phyloP scores from a whole-genome alignment of 1,284 basidiomycete genomes.

The Moesziomyces sp. region DNA sequence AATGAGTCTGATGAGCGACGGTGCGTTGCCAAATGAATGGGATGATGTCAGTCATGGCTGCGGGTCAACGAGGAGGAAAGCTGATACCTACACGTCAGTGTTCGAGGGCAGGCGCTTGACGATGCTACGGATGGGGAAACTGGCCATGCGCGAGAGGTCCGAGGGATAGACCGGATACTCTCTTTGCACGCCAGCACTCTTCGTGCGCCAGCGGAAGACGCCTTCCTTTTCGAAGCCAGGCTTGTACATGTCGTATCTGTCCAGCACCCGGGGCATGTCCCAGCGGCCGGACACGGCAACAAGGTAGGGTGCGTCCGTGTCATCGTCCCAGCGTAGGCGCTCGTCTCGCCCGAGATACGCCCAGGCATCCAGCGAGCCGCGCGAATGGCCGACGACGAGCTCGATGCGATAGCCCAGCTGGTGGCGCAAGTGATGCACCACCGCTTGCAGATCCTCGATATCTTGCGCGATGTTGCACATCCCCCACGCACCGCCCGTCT shows the following conservation, averaged over 20 bases:
- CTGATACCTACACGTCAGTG: slow-evolving; percentile 4
- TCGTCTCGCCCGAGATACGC: slow-evolving; percentile 4
- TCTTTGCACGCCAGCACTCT: slow-evolving; percentile 3
- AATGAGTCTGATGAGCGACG: background rate
- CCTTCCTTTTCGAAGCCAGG: slow-evolving; percentile 6
- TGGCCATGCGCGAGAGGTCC: slow-evolving; percentile 3
- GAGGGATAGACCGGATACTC: slow-evolving; percentile 5
- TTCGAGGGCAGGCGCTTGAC: background rate
- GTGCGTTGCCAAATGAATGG: too few relatives aligned
- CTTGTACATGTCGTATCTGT: slow-evolving; percentile 8
- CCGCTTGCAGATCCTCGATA: slow-evolving; percentile 13
- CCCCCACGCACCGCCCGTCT: slow-evolving; percentile 2
- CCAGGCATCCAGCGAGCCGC: slow-evolving; percentile 8
- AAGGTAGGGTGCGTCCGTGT: slow-evolving; percentile 1
- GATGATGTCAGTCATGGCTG: background rate
- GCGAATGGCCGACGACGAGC: slow-evolving; percentile 9
- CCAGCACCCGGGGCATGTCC: slow-evolving; percentile 1
- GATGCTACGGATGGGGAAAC: slow-evolving; percentile 2
- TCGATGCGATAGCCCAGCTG: slow-evolving; percentile 2
- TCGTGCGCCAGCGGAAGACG: slow-evolving; percentile 2
- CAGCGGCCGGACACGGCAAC: slow-evolving; percentile 2
- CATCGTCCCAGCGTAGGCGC: slow-evolving; percentile 5
- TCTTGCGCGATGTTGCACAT: slow-evolving; percentile 12
- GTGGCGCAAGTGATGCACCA: slow-evolving; percentile 10
- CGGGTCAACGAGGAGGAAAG: background rate